Evolutionary conservation across 2,329 filamentous ascomycete species (phyloP).

Genomic region (Talaromyces sp.): DNA sequence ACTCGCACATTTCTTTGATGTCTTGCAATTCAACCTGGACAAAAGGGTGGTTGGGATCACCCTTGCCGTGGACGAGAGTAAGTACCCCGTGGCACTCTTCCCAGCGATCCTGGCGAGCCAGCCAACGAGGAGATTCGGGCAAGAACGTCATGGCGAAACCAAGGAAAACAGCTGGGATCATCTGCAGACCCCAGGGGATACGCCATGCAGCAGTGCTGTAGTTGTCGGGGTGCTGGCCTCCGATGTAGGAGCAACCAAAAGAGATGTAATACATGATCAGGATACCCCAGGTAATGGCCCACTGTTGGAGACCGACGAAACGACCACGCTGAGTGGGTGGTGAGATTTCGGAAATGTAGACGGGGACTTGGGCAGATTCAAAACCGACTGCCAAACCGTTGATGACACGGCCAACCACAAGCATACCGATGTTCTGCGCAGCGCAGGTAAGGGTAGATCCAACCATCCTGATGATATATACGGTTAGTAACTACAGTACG

Average conservation of each 20-base stretch:
- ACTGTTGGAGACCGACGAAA: conserved; percentile 68
- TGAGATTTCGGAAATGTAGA: conserved; percentile 65
- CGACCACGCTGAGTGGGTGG: conserved; percentile 53
- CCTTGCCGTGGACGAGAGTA: conserved; percentile 57
- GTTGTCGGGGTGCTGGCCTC: conserved; percentile 31
- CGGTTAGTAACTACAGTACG: not conserved
- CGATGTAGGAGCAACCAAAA: conserved; percentile 57
- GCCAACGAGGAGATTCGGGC: conserved; percentile 59
- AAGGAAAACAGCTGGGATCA: conserved; percentile 55
- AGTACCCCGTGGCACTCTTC: conserved; percentile 50
- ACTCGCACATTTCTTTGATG: conserved; percentile 67
- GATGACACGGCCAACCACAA: conserved; percentile 65
- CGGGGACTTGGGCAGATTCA: conserved; percentile 63
- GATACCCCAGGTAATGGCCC: conserved; percentile 64
- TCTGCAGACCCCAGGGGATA: conserved; percentile 61
- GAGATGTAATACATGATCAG: conserved; percentile 42
- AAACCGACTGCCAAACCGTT: conserved; percentile 71
- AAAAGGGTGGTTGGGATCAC: conserved; percentile 59
- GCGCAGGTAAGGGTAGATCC: conserved; percentile 58
- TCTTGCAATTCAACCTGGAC: conserved; percentile 65
- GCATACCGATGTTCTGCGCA: conserved; percentile 62
- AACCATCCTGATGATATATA: conserved; percentile 26
- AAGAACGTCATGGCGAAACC: conserved; percentile 49
- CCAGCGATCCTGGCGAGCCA: conserved; percentile 58
- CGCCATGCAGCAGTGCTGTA: conserved; percentile 52